Evolutionary conservation across 2,329 filamentous ascomycete species (phyloP).

Genomic region (Pseudohalonectria lignicola): DNA sequence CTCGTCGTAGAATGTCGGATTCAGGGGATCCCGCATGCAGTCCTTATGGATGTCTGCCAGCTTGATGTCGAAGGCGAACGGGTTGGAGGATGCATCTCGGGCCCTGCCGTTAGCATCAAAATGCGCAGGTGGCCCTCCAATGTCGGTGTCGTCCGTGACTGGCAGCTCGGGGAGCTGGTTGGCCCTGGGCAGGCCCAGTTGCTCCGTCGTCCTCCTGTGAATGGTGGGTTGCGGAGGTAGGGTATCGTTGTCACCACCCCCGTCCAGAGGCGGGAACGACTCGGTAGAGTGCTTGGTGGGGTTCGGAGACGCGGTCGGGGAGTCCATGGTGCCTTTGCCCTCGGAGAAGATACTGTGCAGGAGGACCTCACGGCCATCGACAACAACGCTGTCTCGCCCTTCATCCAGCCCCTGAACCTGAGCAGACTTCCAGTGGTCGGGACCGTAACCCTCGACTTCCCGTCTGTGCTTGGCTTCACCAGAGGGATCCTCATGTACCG

Average conservation of each 20-base stretch:
- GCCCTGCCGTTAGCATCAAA: constrained; percentile 41
- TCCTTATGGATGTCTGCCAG: constrained; percentile 70
- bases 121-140: constrained; percentile 59
- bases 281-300: constrained; percentile 6
- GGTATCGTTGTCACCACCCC: constrained; percentile 27
- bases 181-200: constrained; percentile 52
- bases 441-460: constrained; percentile 69
- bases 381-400: constrained; percentile 61
- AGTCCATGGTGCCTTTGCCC: constrained; percentile 46
- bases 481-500: constrained; percentile 19
- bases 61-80: constrained; percentile 56
- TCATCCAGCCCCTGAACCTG: constrained; percentile 47
- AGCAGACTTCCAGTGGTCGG: constrained; percentile 63
- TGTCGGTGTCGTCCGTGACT: constrained; percentile 66
- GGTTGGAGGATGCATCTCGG: constrained; percentile 32
- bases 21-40: constrained; percentile 88
- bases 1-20: constrained; percentile 72
- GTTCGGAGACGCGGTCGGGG: constrained; percentile 23
- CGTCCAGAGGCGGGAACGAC: constrained; percentile 8
- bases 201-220: constrained; percentile 50
- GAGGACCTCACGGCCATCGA: constrained; percentile 62
- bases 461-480: constrained; percentile 8
- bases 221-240: constrained; percentile 49
- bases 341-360: constrained; percentile 52
- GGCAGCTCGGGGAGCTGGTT: constrained; percentile 64